Evolutionary conservation across 2,329 filamentous ascomycete species (phyloP), one percentile per base, ranked within the genome.

Genomic region (Trichoderma arundinaceum): DNA sequence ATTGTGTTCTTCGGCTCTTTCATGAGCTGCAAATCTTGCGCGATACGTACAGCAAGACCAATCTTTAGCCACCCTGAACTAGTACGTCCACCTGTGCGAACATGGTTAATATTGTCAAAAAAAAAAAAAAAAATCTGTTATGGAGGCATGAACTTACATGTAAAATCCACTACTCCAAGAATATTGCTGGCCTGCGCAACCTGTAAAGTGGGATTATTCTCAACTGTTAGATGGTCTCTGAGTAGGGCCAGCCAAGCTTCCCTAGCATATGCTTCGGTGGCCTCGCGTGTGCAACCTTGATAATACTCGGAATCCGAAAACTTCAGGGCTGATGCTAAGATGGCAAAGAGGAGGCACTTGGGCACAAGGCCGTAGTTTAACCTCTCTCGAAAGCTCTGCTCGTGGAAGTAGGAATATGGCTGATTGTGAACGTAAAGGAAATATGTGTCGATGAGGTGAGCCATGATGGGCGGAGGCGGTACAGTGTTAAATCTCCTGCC

Each of bases 31-130:
- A 63, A 54, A 28, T 63, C 60, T 46, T 63, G 60, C 3, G 60
- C 60, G 54, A 63, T 63, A 39, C 60, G 60, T 28, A 63, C 49
- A n/a, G 60, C 60, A 63, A 63, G 60, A 8, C 60, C 60, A 44
- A 63, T 63, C 49, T 63, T 63, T 17, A 63, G 39, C 60, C 60
- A 63, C 32, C 60, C 60, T 22, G 60, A 63, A 9, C 60, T 63
- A 13, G 60, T 63, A 28, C 60, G 60, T 8, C 60, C 60, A 54
- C 60, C 60, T 63, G 7, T n/a, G 8, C 17, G 17, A 41, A 44
- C 17, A 7, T 3, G 4, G 13, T 28, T n/a, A 4, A 38, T 22
- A 22, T 9, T n/a, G 44, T 49, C 7, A 59, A 12, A 6, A 1
- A 39, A 17, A 17, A 1, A 35, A 38, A 60, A 17, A 7, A 3